phyloP scores from a whole-genome alignment of 2,329 filamentous ascomycete genomes.

The Xylaria digitata region DNA sequence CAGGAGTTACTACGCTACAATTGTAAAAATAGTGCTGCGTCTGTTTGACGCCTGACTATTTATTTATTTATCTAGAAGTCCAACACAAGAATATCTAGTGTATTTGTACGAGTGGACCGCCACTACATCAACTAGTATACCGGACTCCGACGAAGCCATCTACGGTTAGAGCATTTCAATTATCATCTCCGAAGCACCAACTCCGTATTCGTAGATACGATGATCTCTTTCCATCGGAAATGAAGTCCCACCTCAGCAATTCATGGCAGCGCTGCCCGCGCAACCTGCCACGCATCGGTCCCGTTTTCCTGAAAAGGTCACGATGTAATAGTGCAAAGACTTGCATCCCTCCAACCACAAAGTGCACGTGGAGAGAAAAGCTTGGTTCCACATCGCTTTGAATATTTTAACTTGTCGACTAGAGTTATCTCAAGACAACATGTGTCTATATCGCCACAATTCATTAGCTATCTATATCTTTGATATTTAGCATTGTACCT shows the following conservation, averaged over 20 bases:
- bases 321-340: conserved; percentile 15
- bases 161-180: conserved; percentile 20
- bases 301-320: conserved; percentile 24
- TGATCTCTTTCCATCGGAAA: conserved; percentile 1
- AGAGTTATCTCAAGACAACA: not conserved
- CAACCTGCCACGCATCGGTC: conserved; percentile 24
- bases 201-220: conserved; percentile 10
- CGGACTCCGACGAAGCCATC: conserved; percentile 23
- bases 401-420: not conserved
- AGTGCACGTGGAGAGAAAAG: not conserved
- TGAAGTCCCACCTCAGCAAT: conserved; percentile 15
- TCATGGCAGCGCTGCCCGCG: conserved; percentile 15
- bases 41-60: not conserved
- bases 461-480: conserved; percentile 4
- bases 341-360: conserved; percentile 13
- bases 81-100: not conserved
- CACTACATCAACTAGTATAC: not conserved
- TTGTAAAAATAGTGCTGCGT: not conserved
- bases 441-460: not conserved
- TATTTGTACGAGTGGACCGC: conserved; percentile 22
- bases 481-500: not conserved
- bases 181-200: conserved; percentile 17
- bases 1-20: not conserved
- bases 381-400: not conserved
- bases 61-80: not conserved